A percentile compares a stretch with the other conserved stretches of the same genome.
These are phyloP conservation scores for Leonotis leonurus DNA, from an alignment of 257 asterid species.

Conservation along the genomic window DNA sequence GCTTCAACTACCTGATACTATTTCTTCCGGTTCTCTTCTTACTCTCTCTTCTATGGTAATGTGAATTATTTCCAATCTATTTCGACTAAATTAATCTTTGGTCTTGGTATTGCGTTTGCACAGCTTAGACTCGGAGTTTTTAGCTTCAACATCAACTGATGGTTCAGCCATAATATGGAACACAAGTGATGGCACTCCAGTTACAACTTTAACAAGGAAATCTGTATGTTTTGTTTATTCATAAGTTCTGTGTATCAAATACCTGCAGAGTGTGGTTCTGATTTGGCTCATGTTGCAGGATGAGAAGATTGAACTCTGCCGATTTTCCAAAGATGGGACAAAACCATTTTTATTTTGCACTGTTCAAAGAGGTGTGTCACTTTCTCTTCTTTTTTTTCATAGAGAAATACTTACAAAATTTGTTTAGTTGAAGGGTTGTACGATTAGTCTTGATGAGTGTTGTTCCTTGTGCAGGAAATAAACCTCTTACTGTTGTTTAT, in stretches of 20 bases:
- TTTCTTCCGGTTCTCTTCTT: neutral
- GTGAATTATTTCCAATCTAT: conserved; percentile 5
- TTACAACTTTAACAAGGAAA: conserved; percentile 60
- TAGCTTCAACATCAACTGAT: conserved; percentile 92
- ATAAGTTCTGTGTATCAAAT: neutral
- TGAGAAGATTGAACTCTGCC: conserved; percentile 83
- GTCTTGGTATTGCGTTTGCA: conserved; percentile 20
- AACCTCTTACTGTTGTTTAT: conserved; percentile 69
- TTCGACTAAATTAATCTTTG: conserved; percentile 12
- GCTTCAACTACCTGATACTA: neutral
- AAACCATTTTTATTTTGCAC: conserved; percentile 83
- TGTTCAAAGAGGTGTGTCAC: conserved; percentile 76
- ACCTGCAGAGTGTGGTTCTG: conserved; percentile 9
- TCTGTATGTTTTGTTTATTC: conserved; percentile 47
- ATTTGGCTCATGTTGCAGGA: conserved; percentile 43
- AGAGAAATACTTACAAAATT: neutral
- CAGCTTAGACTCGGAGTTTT: conserved; percentile 89
- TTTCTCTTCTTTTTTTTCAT: neutral
- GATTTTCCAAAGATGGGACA: conserved; percentile 95
- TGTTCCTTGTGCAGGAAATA: conserved; percentile 52
- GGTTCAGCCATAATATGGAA: conserved; percentile 97
- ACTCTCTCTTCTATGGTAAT: neutral
- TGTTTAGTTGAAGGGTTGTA: conserved; percentile 8
- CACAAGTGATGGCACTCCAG: conserved; percentile 73
- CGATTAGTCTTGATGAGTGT: conserved; percentile 15